Evolutionary conservation across 345 rosid genomes (phyloP), one percentile per base, ranked within the genome.

Genomic region (Passiflora organensis): DNA sequence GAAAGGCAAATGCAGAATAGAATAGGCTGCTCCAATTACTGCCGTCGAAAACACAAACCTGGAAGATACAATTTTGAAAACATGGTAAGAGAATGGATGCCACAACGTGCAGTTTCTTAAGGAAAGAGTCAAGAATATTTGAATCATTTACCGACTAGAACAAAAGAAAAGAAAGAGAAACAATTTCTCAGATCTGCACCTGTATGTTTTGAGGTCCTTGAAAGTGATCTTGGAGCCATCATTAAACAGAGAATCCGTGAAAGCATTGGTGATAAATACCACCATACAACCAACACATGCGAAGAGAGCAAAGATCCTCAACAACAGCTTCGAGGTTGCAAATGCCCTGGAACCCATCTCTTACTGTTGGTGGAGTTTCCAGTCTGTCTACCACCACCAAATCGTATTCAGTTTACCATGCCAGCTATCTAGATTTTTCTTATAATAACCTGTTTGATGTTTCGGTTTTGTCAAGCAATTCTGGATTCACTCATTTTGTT

Each of bases 231-330:
- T 55, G 55, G 10, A 10, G 20, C 62, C 78, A 41, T 24, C 13
- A 32, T 32, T 50, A 24, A 42, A 25, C 36, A 37, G 42, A 62
- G 19, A 5, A 16, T 18, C 51, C 4, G 9, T 18, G 32, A 49
- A 6, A n/a, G 16, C 48, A 55, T 71, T 38, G 41, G 56, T 42
- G 54, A 62, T 50, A 38, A 72, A 20, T 16, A 60, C 13, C 19
- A 53, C 63, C 3, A 52, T 23, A 1, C 67, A 67, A 41, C 53
- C 63, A 46, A 28, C 59, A 4, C 64, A 32, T 20, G 53, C 53
- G 8, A 50, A 39, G 9, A 71, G 34, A n/a, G 76, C 13, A n/a
- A 69, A n/a, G 53, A 68, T 24, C 60, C 82, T 71, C 19, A 74
- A 36, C 38, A 53, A 23, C 39, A 74, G 61, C 39, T 60, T 65